Evolutionary conservation across 345 rosid genomes (phyloP).

Genomic region (Aegle marmelos): DNA sequence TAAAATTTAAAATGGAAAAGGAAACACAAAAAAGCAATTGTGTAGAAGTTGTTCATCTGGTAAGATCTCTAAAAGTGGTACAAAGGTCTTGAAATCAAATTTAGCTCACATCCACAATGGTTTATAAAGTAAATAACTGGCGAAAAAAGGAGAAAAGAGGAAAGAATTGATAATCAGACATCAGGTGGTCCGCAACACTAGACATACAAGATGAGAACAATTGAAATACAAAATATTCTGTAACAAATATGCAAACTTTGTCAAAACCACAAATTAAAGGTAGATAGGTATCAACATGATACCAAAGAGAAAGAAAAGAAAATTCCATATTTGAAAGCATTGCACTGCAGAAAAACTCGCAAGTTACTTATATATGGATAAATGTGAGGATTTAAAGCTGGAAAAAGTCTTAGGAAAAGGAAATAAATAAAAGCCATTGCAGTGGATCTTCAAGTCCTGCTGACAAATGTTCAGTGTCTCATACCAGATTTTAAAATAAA

Average conservation of each 20-base stretch:
- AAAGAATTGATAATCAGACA: too few species aligned
- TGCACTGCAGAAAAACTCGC: neutral
- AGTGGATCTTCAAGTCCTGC: too few species aligned
- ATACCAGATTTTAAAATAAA: too few species aligned
- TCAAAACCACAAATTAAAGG: neutral
- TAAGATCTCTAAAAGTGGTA: neutral
- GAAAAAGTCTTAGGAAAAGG: neutral
- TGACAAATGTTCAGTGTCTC: too few species aligned
- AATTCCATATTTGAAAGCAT: neutral
- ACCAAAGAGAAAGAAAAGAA: neutral
- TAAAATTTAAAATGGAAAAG: too few species aligned
- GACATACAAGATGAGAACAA: neutral
- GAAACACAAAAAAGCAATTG: too few species aligned
- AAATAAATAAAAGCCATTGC: neutral
- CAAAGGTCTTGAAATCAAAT: neutral
- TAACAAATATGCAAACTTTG: neutral
- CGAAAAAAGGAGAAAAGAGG: too few species aligned
- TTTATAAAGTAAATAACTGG: too few species aligned
- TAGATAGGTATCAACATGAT: neutral
- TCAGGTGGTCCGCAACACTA: too few species aligned
- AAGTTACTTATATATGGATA: neutral
- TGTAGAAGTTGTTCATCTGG: too few species aligned
- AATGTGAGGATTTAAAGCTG: neutral
- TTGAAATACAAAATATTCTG: neutral
- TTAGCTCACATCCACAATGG: too few species aligned